phyloP scores from a whole-genome alignment of 768 basidiomycete genomes.

The Suillus tomentosus region DNA sequence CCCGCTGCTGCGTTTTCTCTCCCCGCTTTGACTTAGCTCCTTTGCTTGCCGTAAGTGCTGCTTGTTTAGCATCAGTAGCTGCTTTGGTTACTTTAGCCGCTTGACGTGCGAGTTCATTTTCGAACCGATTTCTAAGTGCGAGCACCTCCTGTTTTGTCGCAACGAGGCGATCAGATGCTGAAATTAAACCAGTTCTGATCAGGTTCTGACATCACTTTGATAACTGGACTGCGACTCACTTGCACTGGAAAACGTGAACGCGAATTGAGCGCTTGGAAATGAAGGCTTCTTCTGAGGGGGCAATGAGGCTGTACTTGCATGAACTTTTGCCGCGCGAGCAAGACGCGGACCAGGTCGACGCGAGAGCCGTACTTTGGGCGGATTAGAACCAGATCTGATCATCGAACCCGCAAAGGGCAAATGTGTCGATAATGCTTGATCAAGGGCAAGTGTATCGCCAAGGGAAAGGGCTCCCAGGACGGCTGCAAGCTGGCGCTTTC shows the following conservation, averaged over 20 bases:
- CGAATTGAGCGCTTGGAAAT: slow-evolving; percentile 57
- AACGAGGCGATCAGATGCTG: slow-evolving; percentile 73
- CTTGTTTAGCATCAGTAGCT: slow-evolving; percentile 53
- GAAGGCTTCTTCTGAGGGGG: slow-evolving; percentile 32
- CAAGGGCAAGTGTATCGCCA: slow-evolving; percentile 72
- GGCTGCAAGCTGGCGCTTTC: slow-evolving; percentile 71
- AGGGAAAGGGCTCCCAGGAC: slow-evolving; percentile 68
- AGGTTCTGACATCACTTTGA: slow-evolving; percentile 26
- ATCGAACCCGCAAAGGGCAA: slow-evolving; percentile 36
- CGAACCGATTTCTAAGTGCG: slow-evolving; percentile 65
- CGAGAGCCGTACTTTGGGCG: slow-evolving; percentile 52
- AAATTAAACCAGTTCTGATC: slow-evolving; percentile 29
- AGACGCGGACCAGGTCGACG: slow-evolving; percentile 54
- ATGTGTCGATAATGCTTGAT: slow-evolving; percentile 68
- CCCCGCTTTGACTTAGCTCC: slow-evolving; percentile 39
- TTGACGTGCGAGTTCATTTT: slow-evolving; percentile 72
- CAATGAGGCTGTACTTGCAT: slow-evolving; percentile 12
- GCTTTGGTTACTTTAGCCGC: slow-evolving; percentile 55
- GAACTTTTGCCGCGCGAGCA: slow-evolving; percentile 43
- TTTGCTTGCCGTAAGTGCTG: slow-evolving; percentile 41
- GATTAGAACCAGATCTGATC: slow-evolving; percentile 31
- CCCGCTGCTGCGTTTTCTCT: slow-evolving; percentile 41
- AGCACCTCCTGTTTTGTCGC: slow-evolving; percentile 71
- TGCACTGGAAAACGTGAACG: slow-evolving; percentile 60
- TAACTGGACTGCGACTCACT: slow-evolving; percentile 58